phyloP scores from a whole-genome alignment of 2,329 filamentous ascomycete genomes.

The Pyricularia sp. region DNA sequence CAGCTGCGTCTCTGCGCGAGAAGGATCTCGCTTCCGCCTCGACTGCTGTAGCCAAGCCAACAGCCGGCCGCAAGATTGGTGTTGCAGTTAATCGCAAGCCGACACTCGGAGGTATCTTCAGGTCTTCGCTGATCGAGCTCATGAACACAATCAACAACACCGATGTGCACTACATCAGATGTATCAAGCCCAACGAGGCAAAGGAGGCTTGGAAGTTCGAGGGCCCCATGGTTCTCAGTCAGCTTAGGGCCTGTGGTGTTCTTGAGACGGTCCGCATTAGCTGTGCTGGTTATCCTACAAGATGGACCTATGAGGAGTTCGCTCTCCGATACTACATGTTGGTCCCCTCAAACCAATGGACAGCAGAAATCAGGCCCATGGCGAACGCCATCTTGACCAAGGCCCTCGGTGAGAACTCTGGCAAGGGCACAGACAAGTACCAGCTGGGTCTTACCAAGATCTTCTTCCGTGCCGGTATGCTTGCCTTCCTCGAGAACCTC shows the following conservation, averaged over 20 bases:
- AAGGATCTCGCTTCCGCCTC: constrained; percentile 64
- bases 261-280: constrained; percentile 97
- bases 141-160: constrained; percentile 98
- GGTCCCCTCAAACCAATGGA: constrained; percentile 82
- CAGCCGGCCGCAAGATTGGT: constrained; percentile 76
- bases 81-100: constrained; percentile 93
- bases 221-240: constrained; percentile 95
- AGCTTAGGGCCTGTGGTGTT: constrained; percentile 95
- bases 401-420: constrained; percentile 70
- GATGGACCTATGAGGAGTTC: constrained; percentile 99
- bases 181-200: constrained; percentile 96
- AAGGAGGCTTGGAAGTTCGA: constrained; percentile 98
- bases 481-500: constrained; percentile 92
- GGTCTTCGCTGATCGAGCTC: constrained; percentile 92
- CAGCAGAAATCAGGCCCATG: constrained; percentile 87
- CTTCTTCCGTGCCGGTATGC: constrained; percentile 98
- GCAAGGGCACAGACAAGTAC: constrained; percentile 80
- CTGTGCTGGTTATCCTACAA: constrained; percentile 90
- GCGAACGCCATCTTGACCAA: constrained; percentile 85
- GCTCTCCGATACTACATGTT: constrained; percentile 97
- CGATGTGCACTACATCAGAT: constrained; percentile 97
- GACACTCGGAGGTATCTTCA: constrained; percentile 96
- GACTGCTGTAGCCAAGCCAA: constrained; percentile 67
- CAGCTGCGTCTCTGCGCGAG: constrained; percentile 78
- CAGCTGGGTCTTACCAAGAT: constrained; percentile 97